These are phyloP conservation scores for Cymbidium sinense DNA, from an alignment of 106 monocot species.

Conservation along the genomic window DNA sequence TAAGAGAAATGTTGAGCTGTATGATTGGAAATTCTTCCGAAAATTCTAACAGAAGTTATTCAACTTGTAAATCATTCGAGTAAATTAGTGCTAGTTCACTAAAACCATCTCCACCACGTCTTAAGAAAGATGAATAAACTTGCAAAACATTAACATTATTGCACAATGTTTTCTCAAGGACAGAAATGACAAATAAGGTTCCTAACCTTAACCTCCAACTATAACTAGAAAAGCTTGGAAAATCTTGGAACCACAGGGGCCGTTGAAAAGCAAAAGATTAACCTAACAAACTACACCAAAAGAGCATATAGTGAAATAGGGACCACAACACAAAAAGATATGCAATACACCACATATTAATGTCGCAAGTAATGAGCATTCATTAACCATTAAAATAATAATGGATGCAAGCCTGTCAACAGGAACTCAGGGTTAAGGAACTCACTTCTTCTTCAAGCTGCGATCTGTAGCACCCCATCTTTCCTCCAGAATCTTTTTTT, in stretches of 20 bases:
- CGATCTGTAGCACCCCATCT: constrained; percentile 19
- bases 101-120: not conserved
- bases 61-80: not conserved
- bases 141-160: not conserved
- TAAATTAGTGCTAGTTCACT: not conserved
- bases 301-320: not conserved
- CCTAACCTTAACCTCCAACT: too few relatives aligned
- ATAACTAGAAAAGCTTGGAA: not conserved
- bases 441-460: constrained; percentile 42
- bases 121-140: not conserved
- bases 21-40: not conserved
- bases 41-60: not conserved
- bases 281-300: not conserved
- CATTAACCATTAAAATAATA: not conserved
- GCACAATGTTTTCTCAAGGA: not conserved
- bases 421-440: not conserved
- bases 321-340: not conserved
- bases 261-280: not conserved
- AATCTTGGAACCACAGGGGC: not conserved
- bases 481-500: constrained; percentile 9
- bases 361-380: not conserved
- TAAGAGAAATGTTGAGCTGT: not conserved
- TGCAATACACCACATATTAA: not conserved
- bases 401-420: not conserved
- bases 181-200: not conserved